Evolutionary conservation across 495 filamentous ascomycete genomes (phyloP).

Genomic region (Penicillium verhagenii): DNA sequence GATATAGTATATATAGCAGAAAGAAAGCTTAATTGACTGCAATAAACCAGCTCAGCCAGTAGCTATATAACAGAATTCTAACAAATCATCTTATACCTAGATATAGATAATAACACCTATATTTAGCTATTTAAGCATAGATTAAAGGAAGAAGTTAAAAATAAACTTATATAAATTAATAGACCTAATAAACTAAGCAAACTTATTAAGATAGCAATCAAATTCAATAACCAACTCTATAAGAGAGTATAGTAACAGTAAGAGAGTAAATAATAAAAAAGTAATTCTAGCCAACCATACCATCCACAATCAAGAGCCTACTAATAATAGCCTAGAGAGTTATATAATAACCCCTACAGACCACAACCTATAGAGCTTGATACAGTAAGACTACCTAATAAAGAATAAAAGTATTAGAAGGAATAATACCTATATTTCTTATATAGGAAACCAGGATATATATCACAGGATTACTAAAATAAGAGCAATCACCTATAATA

Average conservation of each 20-base stretch:
- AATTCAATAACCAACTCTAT: not conserved
- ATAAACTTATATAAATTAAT: not conserved
- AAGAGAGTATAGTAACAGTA: not conserved
- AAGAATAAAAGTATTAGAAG: not conserved
- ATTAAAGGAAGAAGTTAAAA: not conserved
- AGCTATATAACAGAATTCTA: no score
- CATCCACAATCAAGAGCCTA: no score
- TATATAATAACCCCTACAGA: not conserved
- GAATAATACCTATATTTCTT: not conserved
- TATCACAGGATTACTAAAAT: not conserved
- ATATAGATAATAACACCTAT: not conserved
- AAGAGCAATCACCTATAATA: no score
- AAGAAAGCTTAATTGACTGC: not conserved
- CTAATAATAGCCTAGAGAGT: no score
- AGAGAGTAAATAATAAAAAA: not conserved
- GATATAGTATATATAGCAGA: not conserved
- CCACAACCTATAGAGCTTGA: constrained; percentile 1
- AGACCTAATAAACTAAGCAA: not conserved
- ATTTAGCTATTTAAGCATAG: not conserved
- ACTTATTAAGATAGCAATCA: not conserved
- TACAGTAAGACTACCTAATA: not conserved
- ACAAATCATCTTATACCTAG: not conserved
- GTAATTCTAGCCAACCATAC: no score
- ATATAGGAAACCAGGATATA: no score
- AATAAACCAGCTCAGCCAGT: not conserved